phyloP scores from a whole-genome alignment of 2,329 filamentous ascomycete genomes.

The Fusarium humuli region DNA sequence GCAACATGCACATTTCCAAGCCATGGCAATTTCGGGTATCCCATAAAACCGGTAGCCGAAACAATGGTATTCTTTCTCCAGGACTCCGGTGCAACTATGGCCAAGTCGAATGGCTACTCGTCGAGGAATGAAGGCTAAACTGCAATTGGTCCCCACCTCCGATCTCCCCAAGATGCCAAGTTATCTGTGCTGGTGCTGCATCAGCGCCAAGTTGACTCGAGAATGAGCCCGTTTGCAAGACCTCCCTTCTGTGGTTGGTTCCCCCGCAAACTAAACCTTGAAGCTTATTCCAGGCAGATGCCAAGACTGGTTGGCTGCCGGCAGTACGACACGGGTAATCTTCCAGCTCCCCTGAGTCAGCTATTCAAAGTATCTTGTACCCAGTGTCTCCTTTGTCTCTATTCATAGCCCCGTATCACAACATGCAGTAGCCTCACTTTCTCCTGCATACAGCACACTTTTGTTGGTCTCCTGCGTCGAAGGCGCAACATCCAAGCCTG shows the following conservation, averaged over 20 bases:
- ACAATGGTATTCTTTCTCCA: neutral
- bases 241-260: neutral
- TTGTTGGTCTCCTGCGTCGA: slow-evolving; percentile 52
- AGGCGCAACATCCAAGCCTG: slow-evolving; percentile 61
- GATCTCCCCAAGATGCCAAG: neutral
- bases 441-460: slow-evolving; percentile 45
- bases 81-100: neutral
- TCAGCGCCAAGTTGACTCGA: slow-evolving; percentile 2
- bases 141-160: neutral
- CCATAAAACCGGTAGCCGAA: neutral
- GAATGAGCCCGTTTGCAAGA: neutral
- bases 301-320: neutral
- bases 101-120: neutral
- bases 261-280: neutral
- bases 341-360: neutral
- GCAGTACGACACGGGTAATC: neutral
- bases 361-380: neutral
- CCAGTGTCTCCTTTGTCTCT: neutral
- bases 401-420: neutral
- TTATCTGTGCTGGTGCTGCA: neutral
- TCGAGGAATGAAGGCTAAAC: neutral
- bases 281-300: neutral
- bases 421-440: neutral
- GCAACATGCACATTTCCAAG: neutral
- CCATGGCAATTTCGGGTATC: neutral